Conservation (phyloP, 1,284 basidiomycete genomes). For the Schizophyllum amplum region DNA sequence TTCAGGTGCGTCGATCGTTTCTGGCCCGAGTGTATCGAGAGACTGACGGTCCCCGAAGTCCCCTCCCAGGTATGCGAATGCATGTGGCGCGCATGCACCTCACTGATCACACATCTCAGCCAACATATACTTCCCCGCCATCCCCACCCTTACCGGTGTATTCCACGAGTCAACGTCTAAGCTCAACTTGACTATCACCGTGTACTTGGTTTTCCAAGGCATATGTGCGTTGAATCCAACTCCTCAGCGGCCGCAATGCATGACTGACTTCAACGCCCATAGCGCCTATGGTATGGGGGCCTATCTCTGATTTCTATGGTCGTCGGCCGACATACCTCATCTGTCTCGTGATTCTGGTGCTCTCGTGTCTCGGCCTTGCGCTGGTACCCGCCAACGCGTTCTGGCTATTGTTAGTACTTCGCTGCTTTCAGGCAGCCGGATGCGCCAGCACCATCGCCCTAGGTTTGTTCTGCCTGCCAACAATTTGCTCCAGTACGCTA, state of each 20-base stretch:
- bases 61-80: neutral
- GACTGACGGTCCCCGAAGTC: neutral
- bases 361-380: conserved; percentile 55
- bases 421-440: conserved; percentile 53
- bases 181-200: conserved; percentile 70
- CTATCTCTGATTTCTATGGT: conserved; percentile 47
- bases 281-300: conserved; percentile 61
- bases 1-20: conserved; percentile 41
- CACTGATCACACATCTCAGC: conserved; percentile 44
- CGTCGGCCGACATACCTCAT: conserved; percentile 45
- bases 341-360: conserved; percentile 42
- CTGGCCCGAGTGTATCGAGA: neutral
- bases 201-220: conserved; percentile 75
- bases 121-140: conserved; percentile 73
- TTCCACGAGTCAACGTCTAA: conserved; percentile 60
- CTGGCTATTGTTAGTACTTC: conserved; percentile 54
- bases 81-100: neutral
- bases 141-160: conserved; percentile 53
- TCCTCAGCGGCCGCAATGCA: neutral
- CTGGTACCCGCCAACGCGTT: conserved; percentile 50
- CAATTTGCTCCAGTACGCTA: neutral
- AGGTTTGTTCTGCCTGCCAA: conserved; percentile 20
- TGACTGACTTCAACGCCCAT: conserved; percentile 3
- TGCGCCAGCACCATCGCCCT: conserved; percentile 54
- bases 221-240: conserved; percentile 36